phyloP scores from a whole-genome alignment of 345 rosid genomes.

The Populus nigra region DNA sequence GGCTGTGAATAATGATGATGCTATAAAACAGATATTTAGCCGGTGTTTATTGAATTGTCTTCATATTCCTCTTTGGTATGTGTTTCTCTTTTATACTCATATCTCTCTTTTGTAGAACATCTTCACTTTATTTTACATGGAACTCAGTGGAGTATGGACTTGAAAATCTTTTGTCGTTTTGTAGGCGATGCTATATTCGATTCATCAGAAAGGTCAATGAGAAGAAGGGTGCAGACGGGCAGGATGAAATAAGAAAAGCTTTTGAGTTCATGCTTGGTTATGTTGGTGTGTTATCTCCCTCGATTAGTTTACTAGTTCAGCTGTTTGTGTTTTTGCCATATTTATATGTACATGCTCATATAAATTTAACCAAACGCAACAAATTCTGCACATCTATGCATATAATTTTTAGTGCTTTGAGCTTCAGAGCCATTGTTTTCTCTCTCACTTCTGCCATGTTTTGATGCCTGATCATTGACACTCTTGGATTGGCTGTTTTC shows the following conservation, averaged over 20 bases:
- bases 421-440: too few species aligned
- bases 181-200: constrained; percentile 91
- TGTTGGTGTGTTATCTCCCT: constrained; percentile 57
- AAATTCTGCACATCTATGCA: neutral
- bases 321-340: neutral
- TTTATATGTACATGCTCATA: neutral
- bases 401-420: neutral
- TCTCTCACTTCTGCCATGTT: too few species aligned
- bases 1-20: constrained; percentile 81
- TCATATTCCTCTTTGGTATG: constrained; percentile 93
- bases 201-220: constrained; percentile 89
- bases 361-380: neutral
- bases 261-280: constrained; percentile 84
- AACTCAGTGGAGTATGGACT: too few species aligned
- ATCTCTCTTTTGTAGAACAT: neutral
- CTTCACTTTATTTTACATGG: neutral
- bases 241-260: constrained; percentile 90
- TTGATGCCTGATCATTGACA: too few species aligned
- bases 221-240: constrained; percentile 82
- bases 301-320: neutral
- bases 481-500: too few species aligned
- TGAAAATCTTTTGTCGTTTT: constrained; percentile 1
- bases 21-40: constrained; percentile 88
- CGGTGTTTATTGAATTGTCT: constrained; percentile 88
- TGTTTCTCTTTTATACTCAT: constrained; percentile 3